Base-by-base conservation (phyloP, 805 yeast genomes). In the Pichia exigua region DNA sequence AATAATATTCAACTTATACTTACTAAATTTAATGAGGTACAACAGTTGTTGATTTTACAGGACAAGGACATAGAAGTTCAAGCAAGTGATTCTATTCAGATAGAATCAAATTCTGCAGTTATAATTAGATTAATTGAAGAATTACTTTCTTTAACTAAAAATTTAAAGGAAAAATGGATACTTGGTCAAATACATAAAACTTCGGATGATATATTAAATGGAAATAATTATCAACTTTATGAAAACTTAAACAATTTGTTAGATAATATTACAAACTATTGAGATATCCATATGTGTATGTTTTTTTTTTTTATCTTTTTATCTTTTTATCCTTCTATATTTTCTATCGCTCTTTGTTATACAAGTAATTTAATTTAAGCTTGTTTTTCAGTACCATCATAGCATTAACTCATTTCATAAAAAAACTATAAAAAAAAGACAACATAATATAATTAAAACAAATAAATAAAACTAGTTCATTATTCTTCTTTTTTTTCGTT, bases 101-200 rank as follows among this genome's bases (percentile, higher is more conserved):
- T 80, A 26, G 83, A 79, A 57, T 70, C 78, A 21, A 77, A 77
- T 56, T 73, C 82, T 0, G 66, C 76, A 49, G 70, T 74, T 1
- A 77, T 79, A 3, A 71, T 79, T 11, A 65, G 82, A 49, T 65
- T 78, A 17, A 73, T 80, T 42, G 81, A 79, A 55, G 84, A 80
- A 51, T 64, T 80, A 40, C 62, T 80, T 15, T 61, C 73, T 1
- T 69, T 79, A 2, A 76, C 82, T 1, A 62, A 79, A 44, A 70
- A 72, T 0, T 62, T 80, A 45, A 75, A 76, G 57, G 84, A 79
- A 60, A 71, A 76, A 4, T 80, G 84, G 85, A 74, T 79, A 42
- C 63, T 80, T 49, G 83, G 82, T 3, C 77, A 79, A 24, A 66
- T 78, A 49, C 76, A 76, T 41, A 72, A 69, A 15, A 50, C 52